These are phyloP conservation scores for Monosporascus sp. DNA, from an alignment of 2,329 filamentous ascomycete genomes.

Conservation along the genomic window DNA sequence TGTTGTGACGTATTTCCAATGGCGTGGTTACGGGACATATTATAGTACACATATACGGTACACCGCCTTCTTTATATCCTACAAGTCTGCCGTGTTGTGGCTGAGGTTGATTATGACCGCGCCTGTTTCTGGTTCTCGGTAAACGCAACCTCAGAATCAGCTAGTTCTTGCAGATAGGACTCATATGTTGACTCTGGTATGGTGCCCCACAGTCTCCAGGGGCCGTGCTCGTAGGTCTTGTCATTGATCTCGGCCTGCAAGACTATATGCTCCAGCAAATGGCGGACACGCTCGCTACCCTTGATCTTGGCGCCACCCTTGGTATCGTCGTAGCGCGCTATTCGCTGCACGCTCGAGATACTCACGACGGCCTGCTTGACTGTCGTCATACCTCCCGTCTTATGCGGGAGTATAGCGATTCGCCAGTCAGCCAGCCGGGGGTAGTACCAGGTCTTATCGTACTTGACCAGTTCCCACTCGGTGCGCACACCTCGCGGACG, in stretches of 20 bases:
- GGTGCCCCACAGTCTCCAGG: slow-evolving; percentile 64
- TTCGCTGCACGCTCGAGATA: slow-evolving; percentile 51
- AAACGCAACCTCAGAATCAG: slow-evolving; percentile 5
- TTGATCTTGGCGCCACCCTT: slow-evolving; percentile 35
- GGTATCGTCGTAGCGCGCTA: slow-evolving; percentile 35
- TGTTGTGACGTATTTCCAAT: too few relatives aligned
- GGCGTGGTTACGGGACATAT: too few relatives aligned
- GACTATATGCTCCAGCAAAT: slow-evolving; percentile 61
- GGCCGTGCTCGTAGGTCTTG: slow-evolving; percentile 39
- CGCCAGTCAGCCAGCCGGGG: slow-evolving; percentile 53
- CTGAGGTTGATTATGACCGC: slow-evolving; percentile 1
- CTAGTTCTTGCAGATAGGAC: slow-evolving; percentile 24
- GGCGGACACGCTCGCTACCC: slow-evolving; percentile 44
- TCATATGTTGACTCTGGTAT: slow-evolving; percentile 48
- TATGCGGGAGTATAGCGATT: slow-evolving; percentile 40
- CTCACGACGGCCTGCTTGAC: slow-evolving; percentile 58
- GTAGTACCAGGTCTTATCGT: slow-evolving; percentile 36
- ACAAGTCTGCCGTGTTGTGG: too few relatives aligned
- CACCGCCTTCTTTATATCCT: too few relatives aligned
- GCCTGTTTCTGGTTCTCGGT: slow-evolving; percentile 4
- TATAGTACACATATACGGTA: too few relatives aligned
- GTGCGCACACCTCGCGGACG: slow-evolving; percentile 42
- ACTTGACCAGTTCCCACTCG: slow-evolving; percentile 50
- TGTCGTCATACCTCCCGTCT: slow-evolving; percentile 31
- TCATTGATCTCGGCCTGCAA: slow-evolving; percentile 45